These are phyloP conservation scores for Emydomyces testavorans DNA, from an alignment of 2,329 filamentous ascomycete genomes.

Conservation along the genomic window DNA sequence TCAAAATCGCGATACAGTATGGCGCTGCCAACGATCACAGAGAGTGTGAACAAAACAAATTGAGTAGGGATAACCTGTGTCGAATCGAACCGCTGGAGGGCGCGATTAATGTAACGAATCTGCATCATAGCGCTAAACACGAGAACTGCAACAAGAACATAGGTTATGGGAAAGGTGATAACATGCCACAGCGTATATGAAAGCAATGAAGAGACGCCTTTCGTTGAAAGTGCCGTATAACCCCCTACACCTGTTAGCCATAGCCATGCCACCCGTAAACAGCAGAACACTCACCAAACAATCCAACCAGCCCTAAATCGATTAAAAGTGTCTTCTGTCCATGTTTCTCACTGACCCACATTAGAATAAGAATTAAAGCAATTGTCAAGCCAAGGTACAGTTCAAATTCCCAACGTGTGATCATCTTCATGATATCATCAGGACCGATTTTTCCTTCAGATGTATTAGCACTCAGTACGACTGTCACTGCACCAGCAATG, in stretches of 20 bases:
- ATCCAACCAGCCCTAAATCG: conserved; percentile 79
- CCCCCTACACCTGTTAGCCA: conserved; percentile 47
- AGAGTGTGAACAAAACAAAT: conserved; percentile 92
- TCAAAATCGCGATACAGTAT: conserved; percentile 93
- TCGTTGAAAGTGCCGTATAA: conserved; percentile 93
- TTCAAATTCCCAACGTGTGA: conserved; percentile 79
- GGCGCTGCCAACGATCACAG: conserved; percentile 87
- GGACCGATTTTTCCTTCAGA: conserved; percentile 86
- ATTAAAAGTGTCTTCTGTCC: conserved; percentile 81
- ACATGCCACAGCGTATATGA: conserved; percentile 82
- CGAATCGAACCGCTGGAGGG: conserved; percentile 84
- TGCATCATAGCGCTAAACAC: conserved; percentile 85
- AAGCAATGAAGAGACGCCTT: conserved; percentile 88
- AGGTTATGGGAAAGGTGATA: conserved; percentile 85
- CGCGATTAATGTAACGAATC: conserved; percentile 88
- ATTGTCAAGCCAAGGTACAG: conserved; percentile 73
- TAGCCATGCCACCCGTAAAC: background rate
- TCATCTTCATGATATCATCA: conserved; percentile 78
- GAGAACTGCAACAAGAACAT: conserved; percentile 68
- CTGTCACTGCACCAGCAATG: conserved; percentile 75
- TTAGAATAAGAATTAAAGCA: conserved; percentile 59
- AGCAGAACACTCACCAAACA: conserved; percentile 59
- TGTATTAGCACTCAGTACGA: conserved; percentile 80
- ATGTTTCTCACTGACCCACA: conserved; percentile 72
- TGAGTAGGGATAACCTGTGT: conserved; percentile 97